phyloP scores from a whole-genome alignment of 371 early-diverging fungal genomes.

The Neoconidiobolus thromboides region DNA sequence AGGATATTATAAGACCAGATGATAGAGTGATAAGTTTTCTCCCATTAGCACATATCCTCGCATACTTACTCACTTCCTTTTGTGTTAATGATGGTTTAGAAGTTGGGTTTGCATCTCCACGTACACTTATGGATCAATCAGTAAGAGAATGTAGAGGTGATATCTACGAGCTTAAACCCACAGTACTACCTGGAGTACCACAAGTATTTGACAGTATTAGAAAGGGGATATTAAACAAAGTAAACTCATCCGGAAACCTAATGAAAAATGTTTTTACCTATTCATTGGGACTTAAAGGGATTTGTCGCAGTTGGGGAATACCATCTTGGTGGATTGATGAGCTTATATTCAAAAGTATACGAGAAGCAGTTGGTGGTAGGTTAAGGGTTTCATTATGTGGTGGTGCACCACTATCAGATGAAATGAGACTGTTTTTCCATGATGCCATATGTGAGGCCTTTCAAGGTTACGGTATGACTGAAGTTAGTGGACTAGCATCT shows the following conservation, averaged over 20 bases:
- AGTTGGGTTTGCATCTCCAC: slow-evolving; percentile 73
- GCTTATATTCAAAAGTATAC: background rate
- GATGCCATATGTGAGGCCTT: slow-evolving; percentile 67
- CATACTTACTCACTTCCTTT: slow-evolving; percentile 59
- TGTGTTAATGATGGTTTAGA: slow-evolving; percentile 50
- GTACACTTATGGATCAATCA: slow-evolving; percentile 74
- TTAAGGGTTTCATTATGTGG: slow-evolving; percentile 78
- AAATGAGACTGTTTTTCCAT: slow-evolving; percentile 72
- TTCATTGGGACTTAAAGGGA: too few relatives aligned
- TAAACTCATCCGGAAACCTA: slow-evolving; percentile 30
- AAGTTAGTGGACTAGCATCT: slow-evolving; percentile 37
- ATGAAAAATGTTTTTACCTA: slow-evolving; percentile 16
- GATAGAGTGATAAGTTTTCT: slow-evolving; percentile 75
- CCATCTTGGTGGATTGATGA: background rate
- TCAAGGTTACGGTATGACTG: slow-evolving; percentile 76
- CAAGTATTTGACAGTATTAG: slow-evolving; percentile 87
- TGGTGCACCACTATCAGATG: slow-evolving; percentile 77
- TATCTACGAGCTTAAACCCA: slow-evolving; percentile 77
- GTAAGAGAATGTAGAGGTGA: slow-evolving; percentile 90
- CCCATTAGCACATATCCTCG: slow-evolving; percentile 86
- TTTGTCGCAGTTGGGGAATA: background rate
- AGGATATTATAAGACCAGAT: slow-evolving; percentile 20
- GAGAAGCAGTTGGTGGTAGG: slow-evolving; percentile 76
- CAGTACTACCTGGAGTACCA: slow-evolving; percentile 83
- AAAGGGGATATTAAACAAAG: slow-evolving; percentile 57